Base-by-base conservation (phyloP, 164 flowering plant species). In the Umbellularia californica region DNA sequence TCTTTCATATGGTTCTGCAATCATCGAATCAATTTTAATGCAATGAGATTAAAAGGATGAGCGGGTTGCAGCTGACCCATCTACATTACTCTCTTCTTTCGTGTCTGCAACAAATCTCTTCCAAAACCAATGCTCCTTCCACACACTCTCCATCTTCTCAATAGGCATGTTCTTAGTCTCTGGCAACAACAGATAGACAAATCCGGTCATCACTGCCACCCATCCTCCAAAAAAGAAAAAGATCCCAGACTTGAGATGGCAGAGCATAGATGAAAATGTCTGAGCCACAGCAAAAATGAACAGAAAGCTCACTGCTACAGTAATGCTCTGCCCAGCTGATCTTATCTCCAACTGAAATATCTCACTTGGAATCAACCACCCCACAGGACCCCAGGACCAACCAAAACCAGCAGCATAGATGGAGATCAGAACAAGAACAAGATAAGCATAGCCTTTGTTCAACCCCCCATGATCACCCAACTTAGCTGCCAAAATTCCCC, bases 211-310 rank as follows among this genome's bases (percentile, higher is more conserved):
- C 47, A 79, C 58, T 2, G 65, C 69, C 50, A 82, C 80, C 84
- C 84, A 84, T 25, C 74, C 81, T 2, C 75, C 82, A 28, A 83
- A 83, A 51, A 83, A 81, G 77, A 81, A 81, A 74, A 83, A 83
- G 2, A 77, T 68, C 65, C 81, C 84, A 10, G 71, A 67, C 66
- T 78, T 82, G 69, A 84, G 23, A 51, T 73, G 78, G 51, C 84
- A 84, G 17, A 83, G 79, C 79, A 83, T 81, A 0, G 81, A 23
- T 12, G 79, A 30, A 33, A 76, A 72, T 3, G 78, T 77, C 41
- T 81, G 84, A 50, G 84, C 84, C 63, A 81, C 41, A 17, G 76
- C 25, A 30, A 76, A 78, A 27, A 81, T 81, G 79, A 81, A 72
- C 27, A 78, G 2, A 20, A 81, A 75, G 68, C 69, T 58, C 25